phyloP scores from a whole-genome alignment of 345 rosid genomes.

The Conringia planisiliqua region DNA sequence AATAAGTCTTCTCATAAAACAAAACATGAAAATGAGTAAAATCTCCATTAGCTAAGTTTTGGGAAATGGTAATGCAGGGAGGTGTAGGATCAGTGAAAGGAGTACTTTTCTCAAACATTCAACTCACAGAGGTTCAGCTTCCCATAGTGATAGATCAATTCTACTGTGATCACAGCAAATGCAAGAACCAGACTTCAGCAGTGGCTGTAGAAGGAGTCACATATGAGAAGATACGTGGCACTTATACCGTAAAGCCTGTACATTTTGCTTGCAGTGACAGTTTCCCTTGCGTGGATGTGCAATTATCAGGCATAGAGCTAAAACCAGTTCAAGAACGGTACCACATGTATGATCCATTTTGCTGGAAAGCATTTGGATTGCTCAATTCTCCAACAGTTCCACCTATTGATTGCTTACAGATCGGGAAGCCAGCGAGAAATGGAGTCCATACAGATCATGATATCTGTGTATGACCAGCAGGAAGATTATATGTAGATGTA shows the following conservation, averaged over 20 bases:
- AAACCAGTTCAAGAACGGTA: conserved; percentile 66
- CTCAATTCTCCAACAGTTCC: conserved; percentile 74
- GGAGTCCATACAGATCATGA: conserved; percentile 60
- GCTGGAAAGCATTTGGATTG: conserved; percentile 90
- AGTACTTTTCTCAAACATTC: conserved; percentile 86
- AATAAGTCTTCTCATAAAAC: neutral
- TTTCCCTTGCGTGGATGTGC: conserved; percentile 79
- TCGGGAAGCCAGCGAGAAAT: conserved; percentile 80
- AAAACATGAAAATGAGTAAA: neutral
- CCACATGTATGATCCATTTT: conserved; percentile 83
- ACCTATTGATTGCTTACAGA: conserved; percentile 77
- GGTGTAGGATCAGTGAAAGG: conserved; percentile 89
- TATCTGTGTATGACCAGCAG: conserved; percentile 45
- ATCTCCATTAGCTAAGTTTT: neutral
- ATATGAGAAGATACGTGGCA: conserved; percentile 73
- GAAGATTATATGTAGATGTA: conserved; percentile 26
- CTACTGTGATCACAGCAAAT: conserved; percentile 74
- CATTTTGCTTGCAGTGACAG: conserved; percentile 93
- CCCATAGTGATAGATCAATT: conserved; percentile 90
- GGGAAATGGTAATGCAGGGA: conserved; percentile 51
- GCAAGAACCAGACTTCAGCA: conserved; percentile 80
- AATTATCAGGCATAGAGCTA: conserved; percentile 60
- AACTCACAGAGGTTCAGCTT: conserved; percentile 81
- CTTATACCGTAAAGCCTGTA: conserved; percentile 86
- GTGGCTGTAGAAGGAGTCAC: conserved; percentile 85